Conservation (phyloP, 179 eudicot genomes). For the Sideroxylon spinosum region DNA sequence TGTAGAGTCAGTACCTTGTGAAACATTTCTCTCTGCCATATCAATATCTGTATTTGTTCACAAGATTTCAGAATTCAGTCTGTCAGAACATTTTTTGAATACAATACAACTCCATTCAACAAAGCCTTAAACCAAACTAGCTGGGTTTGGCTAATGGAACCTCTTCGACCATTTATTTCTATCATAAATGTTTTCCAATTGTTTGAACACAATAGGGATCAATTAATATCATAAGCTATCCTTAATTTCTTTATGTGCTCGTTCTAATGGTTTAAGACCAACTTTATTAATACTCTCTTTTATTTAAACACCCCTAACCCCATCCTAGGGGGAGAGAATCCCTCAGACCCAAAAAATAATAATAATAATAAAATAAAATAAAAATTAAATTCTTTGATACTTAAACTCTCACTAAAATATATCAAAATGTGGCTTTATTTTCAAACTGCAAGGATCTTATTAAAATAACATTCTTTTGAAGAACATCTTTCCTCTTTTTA, state of each 20-base stretch:
- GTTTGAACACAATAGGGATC: neutral
- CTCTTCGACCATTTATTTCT: no score
- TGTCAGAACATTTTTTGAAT: neutral
- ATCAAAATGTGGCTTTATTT: neutral
- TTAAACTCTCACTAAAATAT: neutral
- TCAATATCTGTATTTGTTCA: slow-evolving; percentile 17
- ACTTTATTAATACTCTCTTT: no score
- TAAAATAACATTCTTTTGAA: neutral
- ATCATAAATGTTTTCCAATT: no score
- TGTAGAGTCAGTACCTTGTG: slow-evolving; percentile 11
- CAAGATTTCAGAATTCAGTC: slow-evolving; percentile 1
- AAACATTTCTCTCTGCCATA: slow-evolving; percentile 20
- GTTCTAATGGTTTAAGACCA: no score
- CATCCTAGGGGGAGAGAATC: no score
- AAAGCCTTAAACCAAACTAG: no score
- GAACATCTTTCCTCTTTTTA: neutral
- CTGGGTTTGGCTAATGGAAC: no score
- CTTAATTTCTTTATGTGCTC: no score
- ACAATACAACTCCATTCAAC: no score
- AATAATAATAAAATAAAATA: neutral
- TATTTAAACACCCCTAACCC: no score
- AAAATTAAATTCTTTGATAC: neutral
- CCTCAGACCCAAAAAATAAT: neutral
- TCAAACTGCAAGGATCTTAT: neutral
- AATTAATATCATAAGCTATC: neutral